Conservation (phyloP, 495 filamentous ascomycete genomes). For the Talaromyces borbonicus region DNA sequence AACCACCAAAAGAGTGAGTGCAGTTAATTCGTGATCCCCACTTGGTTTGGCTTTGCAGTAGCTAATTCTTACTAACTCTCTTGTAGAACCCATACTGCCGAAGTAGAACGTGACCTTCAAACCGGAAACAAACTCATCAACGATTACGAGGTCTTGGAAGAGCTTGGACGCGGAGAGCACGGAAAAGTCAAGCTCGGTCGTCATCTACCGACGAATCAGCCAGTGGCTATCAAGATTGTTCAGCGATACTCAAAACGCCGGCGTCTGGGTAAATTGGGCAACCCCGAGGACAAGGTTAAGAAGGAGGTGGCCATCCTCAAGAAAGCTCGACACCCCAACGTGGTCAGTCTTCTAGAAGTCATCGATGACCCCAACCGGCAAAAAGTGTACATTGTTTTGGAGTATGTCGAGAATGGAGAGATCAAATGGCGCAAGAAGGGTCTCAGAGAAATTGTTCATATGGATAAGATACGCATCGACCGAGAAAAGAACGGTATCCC, state of each 20-base stretch:
- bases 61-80: neutral
- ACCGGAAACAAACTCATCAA: slow-evolving; percentile 95
- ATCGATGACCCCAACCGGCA: slow-evolving; percentile 92
- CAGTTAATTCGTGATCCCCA: too few relatives aligned
- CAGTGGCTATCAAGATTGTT: slow-evolving; percentile 97
- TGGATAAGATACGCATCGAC: slow-evolving; percentile 72
- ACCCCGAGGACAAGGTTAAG: slow-evolving; percentile 88
- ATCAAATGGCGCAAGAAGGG: slow-evolving; percentile 87
- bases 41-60: neutral
- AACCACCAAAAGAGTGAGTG: slow-evolving; percentile 52
- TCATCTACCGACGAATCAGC: slow-evolving; percentile 64
- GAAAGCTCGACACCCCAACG: slow-evolving; percentile 90
- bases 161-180: slow-evolving; percentile 90
- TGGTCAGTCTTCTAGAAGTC: slow-evolving; percentile 90
- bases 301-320: slow-evolving; percentile 96
- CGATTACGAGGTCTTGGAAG: slow-evolving; percentile 90
- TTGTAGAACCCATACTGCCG: slow-evolving; percentile 68
- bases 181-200: slow-evolving; percentile 93
- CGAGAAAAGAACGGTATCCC: slow-evolving; percentile 54
- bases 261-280: slow-evolving; percentile 67
- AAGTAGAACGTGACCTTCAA: slow-evolving; percentile 74
- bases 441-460: slow-evolving; percentile 62
- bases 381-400: slow-evolving; percentile 96
- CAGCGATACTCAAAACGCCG: slow-evolving; percentile 88
- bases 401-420: slow-evolving; percentile 89